Evolutionary conservation across 2,329 filamentous ascomycete species (phyloP).

Genomic region (Pseudogymnoascus sp.): DNA sequence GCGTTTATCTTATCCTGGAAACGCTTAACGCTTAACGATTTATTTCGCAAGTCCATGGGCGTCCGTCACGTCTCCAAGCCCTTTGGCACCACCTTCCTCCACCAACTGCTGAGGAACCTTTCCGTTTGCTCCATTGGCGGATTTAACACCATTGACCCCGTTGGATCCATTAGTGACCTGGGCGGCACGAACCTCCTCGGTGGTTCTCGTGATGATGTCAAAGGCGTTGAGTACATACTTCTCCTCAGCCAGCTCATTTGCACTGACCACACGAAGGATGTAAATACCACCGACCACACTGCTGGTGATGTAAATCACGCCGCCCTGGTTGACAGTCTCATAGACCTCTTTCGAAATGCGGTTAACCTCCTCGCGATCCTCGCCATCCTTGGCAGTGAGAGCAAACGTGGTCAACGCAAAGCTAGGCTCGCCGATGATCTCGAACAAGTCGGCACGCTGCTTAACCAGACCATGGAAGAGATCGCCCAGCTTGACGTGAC

Average conservation of each 20-base stretch:
- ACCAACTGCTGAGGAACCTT: slow-evolving; percentile 6
- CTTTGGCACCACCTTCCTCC: not conserved
- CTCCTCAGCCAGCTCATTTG: slow-evolving; percentile 60
- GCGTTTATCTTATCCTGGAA: not conserved
- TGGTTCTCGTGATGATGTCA: slow-evolving; percentile 52
- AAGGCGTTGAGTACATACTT: slow-evolving; percentile 66
- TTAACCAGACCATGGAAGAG: slow-evolving; percentile 55
- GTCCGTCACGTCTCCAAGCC: not conserved
- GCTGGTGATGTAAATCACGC: slow-evolving; percentile 75
- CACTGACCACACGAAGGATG: slow-evolving; percentile 74
- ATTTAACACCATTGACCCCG: slow-evolving; percentile 11
- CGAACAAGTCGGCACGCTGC: slow-evolving; percentile 59
- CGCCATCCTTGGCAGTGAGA: slow-evolving; percentile 38
- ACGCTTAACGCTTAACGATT: not conserved
- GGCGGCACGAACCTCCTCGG: slow-evolving; percentile 25
- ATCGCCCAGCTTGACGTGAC: slow-evolving; percentile 61
- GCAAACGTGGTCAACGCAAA: slow-evolving; percentile 76
- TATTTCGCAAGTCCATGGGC: not conserved
- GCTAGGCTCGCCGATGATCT: slow-evolving; percentile 61
- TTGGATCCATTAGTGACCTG: slow-evolving; percentile 6
- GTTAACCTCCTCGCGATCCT: slow-evolving; percentile 49
- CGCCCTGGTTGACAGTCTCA: slow-evolving; percentile 61
- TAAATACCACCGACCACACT: slow-evolving; percentile 64
- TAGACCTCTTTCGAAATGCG: slow-evolving; percentile 64
- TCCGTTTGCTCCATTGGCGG: slow-evolving; percentile 11